phyloP scores from a whole-genome alignment of 768 basidiomycete genomes.

The Leccinum variicolor region DNA sequence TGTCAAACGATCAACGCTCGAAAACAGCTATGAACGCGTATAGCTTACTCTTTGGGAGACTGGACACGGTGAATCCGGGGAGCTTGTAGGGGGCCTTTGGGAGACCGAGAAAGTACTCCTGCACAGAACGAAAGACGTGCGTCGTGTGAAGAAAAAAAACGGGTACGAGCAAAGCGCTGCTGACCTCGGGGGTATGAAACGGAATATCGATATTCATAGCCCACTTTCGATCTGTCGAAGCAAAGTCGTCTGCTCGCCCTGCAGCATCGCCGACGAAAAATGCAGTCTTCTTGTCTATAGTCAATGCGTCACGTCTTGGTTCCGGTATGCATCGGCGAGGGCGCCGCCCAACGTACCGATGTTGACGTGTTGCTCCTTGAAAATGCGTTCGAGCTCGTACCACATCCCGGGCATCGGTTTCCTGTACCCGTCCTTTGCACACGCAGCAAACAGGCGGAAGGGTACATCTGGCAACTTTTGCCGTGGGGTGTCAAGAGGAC shows the following conservation, averaged over 20 bases:
- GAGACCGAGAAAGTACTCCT: slow-evolving; percentile 79
- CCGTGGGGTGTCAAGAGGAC: neutral
- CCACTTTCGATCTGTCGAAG: slow-evolving; percentile 82
- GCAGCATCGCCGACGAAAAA: slow-evolving; percentile 92
- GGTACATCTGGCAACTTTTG: slow-evolving; percentile 68
- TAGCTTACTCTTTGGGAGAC: slow-evolving; percentile 31
- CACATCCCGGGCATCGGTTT: slow-evolving; percentile 92
- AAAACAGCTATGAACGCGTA: neutral
- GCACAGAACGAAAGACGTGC: neutral
- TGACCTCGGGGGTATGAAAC: slow-evolving; percentile 85
- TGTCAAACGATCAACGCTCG: slow-evolving; percentile 1
- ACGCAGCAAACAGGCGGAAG: slow-evolving; percentile 77
- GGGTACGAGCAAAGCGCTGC: neutral
- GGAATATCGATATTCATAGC: slow-evolving; percentile 70
- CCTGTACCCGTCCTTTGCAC: slow-evolving; percentile 66
- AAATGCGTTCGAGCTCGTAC: slow-evolving; percentile 64
- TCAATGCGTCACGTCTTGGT: neutral
- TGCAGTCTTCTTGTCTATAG: slow-evolving; percentile 57
- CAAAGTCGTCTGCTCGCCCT: slow-evolving; percentile 73
- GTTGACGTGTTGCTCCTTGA: slow-evolving; percentile 48
- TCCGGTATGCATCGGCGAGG: neutral
- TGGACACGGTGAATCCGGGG: slow-evolving; percentile 66
- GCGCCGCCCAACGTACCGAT: slow-evolving; percentile 51
- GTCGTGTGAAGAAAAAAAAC: neutral
- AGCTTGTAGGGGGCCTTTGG: slow-evolving; percentile 43